Percentiles rank a stretch among this genome's conserved stretches.
These are phyloP conservation scores for Arabidopsis hybrid DNA, from an alignment of 441 rosid species.

Conservation along the genomic window DNA sequence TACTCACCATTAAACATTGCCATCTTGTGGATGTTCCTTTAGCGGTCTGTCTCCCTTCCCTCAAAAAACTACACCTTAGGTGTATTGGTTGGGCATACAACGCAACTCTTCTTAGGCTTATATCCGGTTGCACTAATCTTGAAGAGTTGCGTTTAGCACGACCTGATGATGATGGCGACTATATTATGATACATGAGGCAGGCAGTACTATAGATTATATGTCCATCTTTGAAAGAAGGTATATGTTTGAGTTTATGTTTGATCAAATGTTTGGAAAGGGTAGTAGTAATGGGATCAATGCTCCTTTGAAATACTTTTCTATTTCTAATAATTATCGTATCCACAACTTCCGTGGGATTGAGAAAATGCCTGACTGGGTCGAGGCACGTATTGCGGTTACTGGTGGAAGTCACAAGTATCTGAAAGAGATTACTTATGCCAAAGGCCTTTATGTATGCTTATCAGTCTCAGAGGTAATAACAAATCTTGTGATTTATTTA, in stretches of 20 bases:
- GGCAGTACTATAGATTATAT: background rate
- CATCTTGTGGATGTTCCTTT: background rate
- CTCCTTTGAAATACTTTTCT: background rate
- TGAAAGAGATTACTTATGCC: background rate
- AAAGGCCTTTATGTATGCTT: background rate
- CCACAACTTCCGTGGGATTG: too few relatives aligned
- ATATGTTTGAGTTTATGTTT: background rate
- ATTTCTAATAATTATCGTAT: background rate
- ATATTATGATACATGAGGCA: background rate
- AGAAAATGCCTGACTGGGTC: background rate
- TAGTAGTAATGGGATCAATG: background rate
- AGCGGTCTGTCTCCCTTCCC: background rate
- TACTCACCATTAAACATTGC: background rate
- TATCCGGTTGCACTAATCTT: background rate
- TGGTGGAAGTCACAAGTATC: background rate
- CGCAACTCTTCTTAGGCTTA: background rate
- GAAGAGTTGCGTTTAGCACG: conserved; percentile 1
- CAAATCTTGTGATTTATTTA: background rate
- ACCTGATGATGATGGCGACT: background rate
- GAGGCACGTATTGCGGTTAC: background rate
- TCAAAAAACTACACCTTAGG: background rate
- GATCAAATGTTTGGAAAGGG: background rate
- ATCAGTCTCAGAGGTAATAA: background rate
- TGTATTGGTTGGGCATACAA: background rate
- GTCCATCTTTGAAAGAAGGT: background rate